A percentile compares a stretch with the other conserved stretches of the same genome.
Evolutionary conservation across 1,284 basidiomycete genomes (phyloP).

Genomic region (Ganoderma boninense): DNA sequence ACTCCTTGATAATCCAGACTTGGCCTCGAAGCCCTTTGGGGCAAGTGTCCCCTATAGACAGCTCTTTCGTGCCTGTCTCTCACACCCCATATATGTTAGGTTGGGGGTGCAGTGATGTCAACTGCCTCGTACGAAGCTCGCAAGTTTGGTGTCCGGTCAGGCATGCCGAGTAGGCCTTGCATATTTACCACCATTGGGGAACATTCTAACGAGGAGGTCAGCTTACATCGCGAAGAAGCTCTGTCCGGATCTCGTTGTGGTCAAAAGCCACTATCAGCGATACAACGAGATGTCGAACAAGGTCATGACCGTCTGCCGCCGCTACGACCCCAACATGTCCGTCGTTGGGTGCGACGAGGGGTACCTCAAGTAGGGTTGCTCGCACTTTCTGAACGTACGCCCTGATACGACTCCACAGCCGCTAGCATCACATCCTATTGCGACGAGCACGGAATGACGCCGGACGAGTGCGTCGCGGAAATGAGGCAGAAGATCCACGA

Average conservation of each 20-base stretch:
- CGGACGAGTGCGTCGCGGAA: slow-evolving; percentile 79
- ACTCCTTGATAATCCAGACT: slow-evolving; percentile 79
- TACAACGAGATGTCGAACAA: slow-evolving; percentile 78
- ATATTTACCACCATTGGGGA: neutral
- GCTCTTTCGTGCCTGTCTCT: neutral
- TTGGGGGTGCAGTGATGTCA: slow-evolving; percentile 79
- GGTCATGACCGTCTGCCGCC: slow-evolving; percentile 73
- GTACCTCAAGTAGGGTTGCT: slow-evolving; percentile 77
- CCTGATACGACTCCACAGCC: neutral
- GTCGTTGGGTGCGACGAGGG: slow-evolving; percentile 90
- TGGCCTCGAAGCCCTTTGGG: slow-evolving; percentile 88
- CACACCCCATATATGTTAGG: slow-evolving; percentile 48
- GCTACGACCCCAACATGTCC: slow-evolving; percentile 85
- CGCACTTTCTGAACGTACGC: neutral
- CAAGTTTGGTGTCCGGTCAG: slow-evolving; percentile 87
- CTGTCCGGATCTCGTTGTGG: slow-evolving; percentile 89
- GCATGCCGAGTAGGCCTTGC: slow-evolving; percentile 76
- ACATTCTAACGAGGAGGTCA: slow-evolving; percentile 32
- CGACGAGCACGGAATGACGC: slow-evolving; percentile 65
- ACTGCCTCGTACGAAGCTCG: slow-evolving; percentile 94
- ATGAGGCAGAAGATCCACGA: slow-evolving; percentile 77
- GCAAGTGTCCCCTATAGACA: slow-evolving; percentile 55
- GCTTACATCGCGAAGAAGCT: slow-evolving; percentile 94
- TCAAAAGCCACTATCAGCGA: slow-evolving; percentile 68
- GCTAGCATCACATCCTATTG: slow-evolving; percentile 83